A percentile compares a stretch with the other conserved stretches of the same genome.
Evolutionary conservation across 2,329 filamentous ascomycete species (phyloP).

Genomic region (Podosphaera fusca): DNA sequence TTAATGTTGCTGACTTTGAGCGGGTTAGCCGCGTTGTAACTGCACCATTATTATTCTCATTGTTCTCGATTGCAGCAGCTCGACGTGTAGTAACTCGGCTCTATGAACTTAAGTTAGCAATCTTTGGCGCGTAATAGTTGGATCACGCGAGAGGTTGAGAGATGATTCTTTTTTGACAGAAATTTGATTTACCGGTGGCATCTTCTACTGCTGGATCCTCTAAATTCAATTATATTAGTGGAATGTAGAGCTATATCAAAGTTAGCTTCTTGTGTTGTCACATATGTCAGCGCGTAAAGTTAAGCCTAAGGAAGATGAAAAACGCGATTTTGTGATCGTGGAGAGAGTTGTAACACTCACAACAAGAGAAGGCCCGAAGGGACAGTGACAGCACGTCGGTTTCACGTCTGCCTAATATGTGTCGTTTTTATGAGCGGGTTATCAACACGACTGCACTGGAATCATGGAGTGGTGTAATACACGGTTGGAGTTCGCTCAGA

Average conservation of each 20-base stretch:
- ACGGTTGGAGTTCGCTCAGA: neutral
- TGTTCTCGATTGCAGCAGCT: constrained; percentile 73
- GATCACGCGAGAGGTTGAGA: neutral
- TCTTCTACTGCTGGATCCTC: constrained; percentile 12
- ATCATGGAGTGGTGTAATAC: too few relatives aligned
- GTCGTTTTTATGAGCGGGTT: too few relatives aligned
- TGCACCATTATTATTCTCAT: constrained; percentile 47
- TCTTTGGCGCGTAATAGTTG: neutral
- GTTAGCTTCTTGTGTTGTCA: neutral
- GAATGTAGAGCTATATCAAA: neutral
- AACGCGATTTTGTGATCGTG: neutral
- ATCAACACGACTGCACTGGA: too few relatives aligned
- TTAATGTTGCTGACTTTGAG: constrained; percentile 63
- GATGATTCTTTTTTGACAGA: neutral
- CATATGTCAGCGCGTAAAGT: neutral
- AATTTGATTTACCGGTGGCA: constrained; percentile 31
- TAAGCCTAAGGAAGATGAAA: neutral
- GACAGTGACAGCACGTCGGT: neutral
- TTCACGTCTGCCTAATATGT: too few relatives aligned
- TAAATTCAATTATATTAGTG: neutral
- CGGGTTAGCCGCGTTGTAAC: constrained; percentile 63
- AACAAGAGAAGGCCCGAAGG: neutral
- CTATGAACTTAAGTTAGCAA: constrained; percentile 19
- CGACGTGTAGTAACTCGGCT: constrained; percentile 53
- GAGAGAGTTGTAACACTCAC: neutral